A percentile compares a stretch with the other conserved stretches of the same genome.
Evolutionary conservation across 306 rosid genomes (phyloP).

Genomic region (Corylus heterophylla): DNA sequence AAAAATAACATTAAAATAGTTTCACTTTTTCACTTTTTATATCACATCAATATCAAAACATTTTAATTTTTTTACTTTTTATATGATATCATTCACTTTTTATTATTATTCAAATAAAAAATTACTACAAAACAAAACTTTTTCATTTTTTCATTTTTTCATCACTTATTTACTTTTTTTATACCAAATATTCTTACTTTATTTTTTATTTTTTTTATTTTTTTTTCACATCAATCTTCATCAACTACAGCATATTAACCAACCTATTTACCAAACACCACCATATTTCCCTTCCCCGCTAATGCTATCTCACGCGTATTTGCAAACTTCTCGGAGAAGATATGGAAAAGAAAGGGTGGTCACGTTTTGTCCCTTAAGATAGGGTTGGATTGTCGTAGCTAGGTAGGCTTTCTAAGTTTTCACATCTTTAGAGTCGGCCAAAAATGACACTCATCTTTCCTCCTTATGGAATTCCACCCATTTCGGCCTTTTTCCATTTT

Average conservation of each 20-base stretch:
- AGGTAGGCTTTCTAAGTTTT: background rate
- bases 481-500: background rate
- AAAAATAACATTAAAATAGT: too few relatives aligned
- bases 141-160: background rate
- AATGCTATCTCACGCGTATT: background rate
- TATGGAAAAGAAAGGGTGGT: conserved; percentile 27
- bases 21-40: too few relatives aligned
- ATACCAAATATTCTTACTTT: too few relatives aligned
- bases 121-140: too few relatives aligned
- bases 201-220: too few relatives aligned
- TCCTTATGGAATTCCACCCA: conserved; percentile 22
- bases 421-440: conserved; percentile 20
- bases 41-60: too few relatives aligned
- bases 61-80: background rate
- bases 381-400: background rate
- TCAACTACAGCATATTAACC: too few relatives aligned
- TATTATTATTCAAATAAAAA: too few relatives aligned
- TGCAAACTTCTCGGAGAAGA: conserved; percentile 16
- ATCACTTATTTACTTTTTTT: too few relatives aligned
- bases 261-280: too few relatives aligned
- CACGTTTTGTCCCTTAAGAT: conserved; percentile 41
- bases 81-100: too few relatives aligned
- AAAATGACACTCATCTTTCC: conserved; percentile 29
- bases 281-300: background rate
- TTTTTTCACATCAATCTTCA: too few relatives aligned